Evolutionary conservation across 371 early-diverging fungal species (phyloP).

Genomic region (Choanephora cucurbitarum): DNA sequence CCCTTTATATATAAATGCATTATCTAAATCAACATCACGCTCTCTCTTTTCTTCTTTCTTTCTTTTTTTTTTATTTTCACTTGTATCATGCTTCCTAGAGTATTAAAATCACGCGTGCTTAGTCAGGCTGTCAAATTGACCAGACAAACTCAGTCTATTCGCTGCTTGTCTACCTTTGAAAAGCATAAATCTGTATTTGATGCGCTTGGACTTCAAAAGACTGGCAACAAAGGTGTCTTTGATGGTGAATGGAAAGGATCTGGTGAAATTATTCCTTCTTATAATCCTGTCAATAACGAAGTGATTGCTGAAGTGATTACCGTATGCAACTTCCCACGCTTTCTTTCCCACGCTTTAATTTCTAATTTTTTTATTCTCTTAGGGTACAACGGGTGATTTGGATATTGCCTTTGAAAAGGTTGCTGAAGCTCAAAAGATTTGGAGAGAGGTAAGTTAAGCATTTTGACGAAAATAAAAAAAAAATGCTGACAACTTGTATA

Average conservation of each 20-base stretch:
- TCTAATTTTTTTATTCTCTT: conserved; percentile 10
- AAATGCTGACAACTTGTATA: conserved; percentile 9
- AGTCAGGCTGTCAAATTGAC: background rate
- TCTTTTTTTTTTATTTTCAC: background rate
- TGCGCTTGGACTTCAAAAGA: conserved; percentile 65
- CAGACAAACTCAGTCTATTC: background rate
- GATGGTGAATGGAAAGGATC: conserved; percentile 89
- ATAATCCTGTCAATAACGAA: conserved; percentile 89
- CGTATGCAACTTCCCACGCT: conserved; percentile 44
- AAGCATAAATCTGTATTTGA: conserved; percentile 60
- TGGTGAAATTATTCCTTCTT: conserved; percentile 72
- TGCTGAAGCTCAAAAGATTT: conserved; percentile 65
- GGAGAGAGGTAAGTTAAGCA: conserved; percentile 59
- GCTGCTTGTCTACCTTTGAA: conserved; percentile 44
- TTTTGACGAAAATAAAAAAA: background rate
- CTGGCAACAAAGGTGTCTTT: conserved; percentile 84
- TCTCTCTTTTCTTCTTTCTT: conserved; percentile 1
- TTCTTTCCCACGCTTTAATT: conserved; percentile 8
- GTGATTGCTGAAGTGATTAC: conserved; percentile 81
- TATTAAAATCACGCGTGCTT: conserved; percentile 9
- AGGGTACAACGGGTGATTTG: conserved; percentile 50
- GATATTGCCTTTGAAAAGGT: conserved; percentile 58
- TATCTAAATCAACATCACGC: background rate
- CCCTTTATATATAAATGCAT: background rate
- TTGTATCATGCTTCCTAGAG: conserved; percentile 10